phyloP scores from a whole-genome alignment of 2,329 filamentous ascomycete genomes.

The Tolypocladium paradoxum region DNA sequence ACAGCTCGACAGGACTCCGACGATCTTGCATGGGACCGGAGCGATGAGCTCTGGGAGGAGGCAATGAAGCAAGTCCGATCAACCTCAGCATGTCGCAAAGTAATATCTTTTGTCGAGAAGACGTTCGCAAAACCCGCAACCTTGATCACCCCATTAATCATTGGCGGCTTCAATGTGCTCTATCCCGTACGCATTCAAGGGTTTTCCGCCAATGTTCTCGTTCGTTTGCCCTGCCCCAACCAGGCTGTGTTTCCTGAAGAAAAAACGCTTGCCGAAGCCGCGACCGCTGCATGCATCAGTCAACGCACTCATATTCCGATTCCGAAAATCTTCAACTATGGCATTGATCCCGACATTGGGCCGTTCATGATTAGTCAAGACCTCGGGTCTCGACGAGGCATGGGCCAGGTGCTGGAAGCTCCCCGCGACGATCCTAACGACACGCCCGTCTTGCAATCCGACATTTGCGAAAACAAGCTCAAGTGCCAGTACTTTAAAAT shows the following conservation, averaged over 20 bases:
- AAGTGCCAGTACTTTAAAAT: conserved; percentile 22
- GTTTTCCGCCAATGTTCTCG: conserved; percentile 5
- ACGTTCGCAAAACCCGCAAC: conserved; percentile 8
- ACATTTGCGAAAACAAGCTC: conserved; percentile 20
- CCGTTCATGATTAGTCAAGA: conserved; percentile 13
- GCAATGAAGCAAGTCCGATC: conserved; percentile 11
- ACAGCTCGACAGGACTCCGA: conserved; percentile 16
- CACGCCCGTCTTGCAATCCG: conserved; percentile 9
- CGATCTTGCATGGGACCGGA: conserved; percentile 18
- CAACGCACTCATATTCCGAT: conserved; percentile 12
- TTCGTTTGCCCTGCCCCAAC: conserved; percentile 13
- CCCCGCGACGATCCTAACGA: conserved; percentile 10
- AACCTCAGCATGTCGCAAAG: conserved; percentile 7
- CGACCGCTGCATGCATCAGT: conserved; percentile 9
- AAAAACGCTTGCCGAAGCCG: conserved; percentile 12
- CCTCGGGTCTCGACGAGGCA: conserved; percentile 7
- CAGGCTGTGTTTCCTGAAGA: conserved; percentile 10
- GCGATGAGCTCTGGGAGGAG: conserved; percentile 15
- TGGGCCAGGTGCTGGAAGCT: conserved; percentile 10
- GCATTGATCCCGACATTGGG: conserved; percentile 10
- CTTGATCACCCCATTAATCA: conserved; percentile 11
- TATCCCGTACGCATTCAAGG: conserved; percentile 11
- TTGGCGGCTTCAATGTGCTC: conserved; percentile 17
- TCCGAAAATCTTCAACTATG: conserved; percentile 12
- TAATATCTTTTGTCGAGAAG: conserved; percentile 10